A percentile compares a stretch with the other conserved stretches of the same genome.
phyloP scores from a whole-genome alignment of 129 eudicot genomes.

The Artemisia argyi region DNA sequence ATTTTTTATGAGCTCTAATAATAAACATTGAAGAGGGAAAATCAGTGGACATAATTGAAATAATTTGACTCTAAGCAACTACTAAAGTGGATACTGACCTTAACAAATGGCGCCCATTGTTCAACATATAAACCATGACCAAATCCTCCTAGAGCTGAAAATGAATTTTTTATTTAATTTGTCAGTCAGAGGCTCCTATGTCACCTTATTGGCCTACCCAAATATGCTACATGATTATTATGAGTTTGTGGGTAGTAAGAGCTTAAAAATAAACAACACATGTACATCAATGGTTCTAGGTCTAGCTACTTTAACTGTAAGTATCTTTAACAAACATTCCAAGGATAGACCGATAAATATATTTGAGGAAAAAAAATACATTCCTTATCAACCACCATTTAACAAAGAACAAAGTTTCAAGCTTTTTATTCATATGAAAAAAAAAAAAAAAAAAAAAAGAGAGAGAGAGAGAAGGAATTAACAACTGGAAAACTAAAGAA shows the following conservation, averaged over 20 bases:
- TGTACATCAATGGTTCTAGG: not conserved
- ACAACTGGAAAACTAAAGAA: not conserved
- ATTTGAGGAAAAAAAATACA: not conserved
- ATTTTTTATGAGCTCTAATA: not conserved
- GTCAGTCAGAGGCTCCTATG: not conserved
- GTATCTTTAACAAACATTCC: not conserved
- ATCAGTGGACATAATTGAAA: not conserved
- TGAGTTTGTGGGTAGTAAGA: not conserved
- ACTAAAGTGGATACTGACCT: constrained; percentile 52
- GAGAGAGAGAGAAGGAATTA: not conserved
- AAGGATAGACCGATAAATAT: not conserved
- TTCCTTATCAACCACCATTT: not conserved
- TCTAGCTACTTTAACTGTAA: not conserved
- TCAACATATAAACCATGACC: constrained; percentile 86
- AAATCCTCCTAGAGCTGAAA: constrained; percentile 93
- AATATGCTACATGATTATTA: not conserved
- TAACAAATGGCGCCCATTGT: constrained; percentile 95
- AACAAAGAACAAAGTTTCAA: too few species aligned
- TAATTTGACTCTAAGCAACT: not conserved
- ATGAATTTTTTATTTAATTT: constrained; percentile 10
- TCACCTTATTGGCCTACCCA: not conserved
- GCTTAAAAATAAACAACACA: not conserved
- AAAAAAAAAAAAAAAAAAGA: too few species aligned
- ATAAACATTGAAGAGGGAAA: not conserved
- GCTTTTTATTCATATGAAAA: not conserved